These are phyloP conservation scores for Colletotrichum filicis DNA, from an alignment of 2,329 filamentous ascomycete species.

Conservation along the genomic window DNA sequence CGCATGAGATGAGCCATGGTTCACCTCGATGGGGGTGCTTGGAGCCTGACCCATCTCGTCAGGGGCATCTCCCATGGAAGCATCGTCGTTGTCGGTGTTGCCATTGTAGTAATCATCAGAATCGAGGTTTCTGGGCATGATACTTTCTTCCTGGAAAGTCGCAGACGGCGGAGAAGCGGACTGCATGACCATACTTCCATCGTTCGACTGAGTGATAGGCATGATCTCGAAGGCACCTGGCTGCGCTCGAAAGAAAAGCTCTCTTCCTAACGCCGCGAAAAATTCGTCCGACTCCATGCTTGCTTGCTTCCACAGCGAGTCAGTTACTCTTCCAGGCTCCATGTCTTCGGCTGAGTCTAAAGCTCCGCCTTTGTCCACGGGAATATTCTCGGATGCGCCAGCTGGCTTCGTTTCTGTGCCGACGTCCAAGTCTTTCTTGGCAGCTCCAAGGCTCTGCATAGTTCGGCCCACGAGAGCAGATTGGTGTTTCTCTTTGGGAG, in stretches of 20 bases:
- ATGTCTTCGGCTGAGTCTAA: background rate
- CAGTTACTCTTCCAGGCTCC: background rate
- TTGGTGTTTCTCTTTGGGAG: background rate
- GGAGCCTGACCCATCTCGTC: background rate
- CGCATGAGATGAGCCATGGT: background rate
- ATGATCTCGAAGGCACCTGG: no score
- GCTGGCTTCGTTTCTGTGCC: background rate
- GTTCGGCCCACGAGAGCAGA: background rate
- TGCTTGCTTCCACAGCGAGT: background rate
- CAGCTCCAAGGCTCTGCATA: background rate
- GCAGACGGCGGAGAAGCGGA: background rate
- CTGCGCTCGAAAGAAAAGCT: background rate
- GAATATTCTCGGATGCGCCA: background rate
- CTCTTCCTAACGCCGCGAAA: background rate
- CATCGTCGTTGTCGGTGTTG: background rate
- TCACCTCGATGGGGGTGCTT: background rate
- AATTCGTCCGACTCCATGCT: slow-evolving; percentile 5
- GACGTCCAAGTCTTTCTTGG: background rate
- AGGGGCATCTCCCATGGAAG: background rate
- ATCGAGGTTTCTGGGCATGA: background rate
- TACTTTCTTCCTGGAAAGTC: background rate
- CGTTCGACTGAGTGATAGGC: background rate
- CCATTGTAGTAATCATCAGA: background rate
- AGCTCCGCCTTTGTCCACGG: background rate
- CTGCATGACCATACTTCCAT: background rate